A percentile compares a stretch with the other conserved stretches of the same genome.
phyloP scores from a whole-genome alignment of 768 basidiomycete genomes.

The Suillus lakei region DNA sequence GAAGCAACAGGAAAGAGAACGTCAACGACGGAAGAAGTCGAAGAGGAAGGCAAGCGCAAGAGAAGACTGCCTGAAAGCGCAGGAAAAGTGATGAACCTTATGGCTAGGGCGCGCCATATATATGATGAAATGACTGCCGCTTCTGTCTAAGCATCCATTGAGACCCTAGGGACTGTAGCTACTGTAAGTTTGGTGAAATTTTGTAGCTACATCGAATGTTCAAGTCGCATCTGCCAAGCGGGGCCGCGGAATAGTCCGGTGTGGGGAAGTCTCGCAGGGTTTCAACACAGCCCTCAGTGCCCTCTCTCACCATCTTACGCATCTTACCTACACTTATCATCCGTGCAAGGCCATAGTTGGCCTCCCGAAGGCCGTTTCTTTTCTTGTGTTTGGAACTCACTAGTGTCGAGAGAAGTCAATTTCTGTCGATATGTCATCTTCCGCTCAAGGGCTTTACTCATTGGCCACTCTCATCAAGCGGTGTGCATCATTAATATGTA shows the following conservation, averaged over 20 bases:
- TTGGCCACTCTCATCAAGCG: constrained; percentile 85
- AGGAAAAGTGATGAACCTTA: constrained; percentile 18
- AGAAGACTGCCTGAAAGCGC: constrained; percentile 19
- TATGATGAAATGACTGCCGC: not conserved
- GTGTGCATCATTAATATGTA: constrained; percentile 41
- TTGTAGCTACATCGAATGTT: not conserved
- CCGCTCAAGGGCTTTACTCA: constrained; percentile 64
- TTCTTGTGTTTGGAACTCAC: not conserved
- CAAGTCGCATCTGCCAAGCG: not conserved
- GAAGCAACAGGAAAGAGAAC: constrained; percentile 76
- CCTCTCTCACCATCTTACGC: not conserved
- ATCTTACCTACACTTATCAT: not conserved
- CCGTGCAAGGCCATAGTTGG: not conserved
- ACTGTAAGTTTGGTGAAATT: no score
- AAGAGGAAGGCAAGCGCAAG: constrained; percentile 58
- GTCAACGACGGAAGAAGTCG: constrained; percentile 76
- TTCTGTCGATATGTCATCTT: constrained; percentile 31
- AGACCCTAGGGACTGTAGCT: not conserved
- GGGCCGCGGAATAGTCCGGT: constrained; percentile 28
- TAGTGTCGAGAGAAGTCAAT: not conserved
- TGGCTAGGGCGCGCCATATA: not conserved
- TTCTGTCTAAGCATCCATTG: not conserved
- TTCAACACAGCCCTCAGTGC: not conserved
- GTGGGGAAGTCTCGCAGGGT: constrained; percentile 6
- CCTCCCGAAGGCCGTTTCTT: not conserved